These are phyloP conservation scores for Arbutus unedo DNA, from an alignment of 148 eudicot species.

Conservation along the genomic window DNA sequence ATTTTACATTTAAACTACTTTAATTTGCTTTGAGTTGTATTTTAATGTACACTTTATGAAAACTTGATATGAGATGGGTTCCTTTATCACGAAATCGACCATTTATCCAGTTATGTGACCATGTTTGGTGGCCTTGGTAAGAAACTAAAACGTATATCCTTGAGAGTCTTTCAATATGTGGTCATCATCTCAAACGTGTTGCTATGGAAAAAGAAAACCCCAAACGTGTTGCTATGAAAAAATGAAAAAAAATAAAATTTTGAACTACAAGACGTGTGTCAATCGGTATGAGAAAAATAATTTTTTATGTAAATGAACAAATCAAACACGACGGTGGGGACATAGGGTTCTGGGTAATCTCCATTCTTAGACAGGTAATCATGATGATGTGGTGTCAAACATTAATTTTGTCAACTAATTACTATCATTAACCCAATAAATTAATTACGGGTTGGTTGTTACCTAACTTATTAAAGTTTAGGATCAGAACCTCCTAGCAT, in stretches of 20 bases:
- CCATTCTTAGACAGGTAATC: background rate
- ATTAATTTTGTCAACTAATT: background rate
- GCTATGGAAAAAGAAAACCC: background rate
- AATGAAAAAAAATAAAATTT: no score
- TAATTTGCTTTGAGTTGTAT: no score
- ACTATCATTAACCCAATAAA: background rate
- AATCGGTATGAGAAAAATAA: no score
- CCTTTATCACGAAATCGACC: background rate
- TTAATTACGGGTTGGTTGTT: background rate
- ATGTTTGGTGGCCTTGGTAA: background rate
- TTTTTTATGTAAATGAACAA: no score
- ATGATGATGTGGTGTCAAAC: background rate
- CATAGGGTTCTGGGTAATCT: no score
- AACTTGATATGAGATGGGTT: background rate
- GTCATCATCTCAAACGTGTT: background rate
- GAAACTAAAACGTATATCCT: no score
- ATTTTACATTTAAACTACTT: no score
- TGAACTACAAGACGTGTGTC: no score
- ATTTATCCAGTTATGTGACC: background rate
- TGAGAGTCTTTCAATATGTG: no score
- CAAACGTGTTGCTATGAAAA: background rate
- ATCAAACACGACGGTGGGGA: no score
- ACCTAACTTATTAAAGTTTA: background rate
- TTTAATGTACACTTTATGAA: no score
- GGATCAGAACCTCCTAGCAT: background rate